These are phyloP conservation scores for Suhomyces bolitotheri DNA, from an alignment of 1,139 yeast species.

Conservation along the genomic window DNA sequence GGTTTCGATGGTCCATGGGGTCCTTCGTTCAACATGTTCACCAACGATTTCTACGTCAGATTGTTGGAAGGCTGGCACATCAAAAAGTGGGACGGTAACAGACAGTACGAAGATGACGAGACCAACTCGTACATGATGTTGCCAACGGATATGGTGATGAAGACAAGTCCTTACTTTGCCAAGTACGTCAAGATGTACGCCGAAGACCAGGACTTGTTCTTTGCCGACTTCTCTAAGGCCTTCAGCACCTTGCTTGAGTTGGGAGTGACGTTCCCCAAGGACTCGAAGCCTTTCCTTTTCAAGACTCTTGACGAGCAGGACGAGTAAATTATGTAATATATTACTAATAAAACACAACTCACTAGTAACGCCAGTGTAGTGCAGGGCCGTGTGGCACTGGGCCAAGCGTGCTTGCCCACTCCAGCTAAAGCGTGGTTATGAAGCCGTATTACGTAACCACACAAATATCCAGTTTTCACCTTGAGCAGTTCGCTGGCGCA, in stretches of 20 bases:
- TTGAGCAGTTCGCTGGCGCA: too few relatives aligned
- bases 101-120: conserved; percentile 74
- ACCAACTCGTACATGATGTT: conserved; percentile 85
- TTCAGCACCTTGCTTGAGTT: conserved; percentile 70
- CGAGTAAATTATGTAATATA: neutral
- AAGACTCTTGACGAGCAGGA: conserved; percentile 71
- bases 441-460: too few relatives aligned
- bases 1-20: conserved; percentile 98
- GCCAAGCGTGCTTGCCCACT: too few relatives aligned
- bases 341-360: neutral
- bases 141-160: conserved; percentile 78
- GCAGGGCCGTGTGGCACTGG: too few relatives aligned
- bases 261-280: conserved; percentile 64
- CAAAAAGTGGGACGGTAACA: conserved; percentile 72
- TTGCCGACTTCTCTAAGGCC: conserved; percentile 69
- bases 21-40: conserved; percentile 79
- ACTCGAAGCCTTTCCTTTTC: conserved; percentile 50
- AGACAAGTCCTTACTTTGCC: conserved; percentile 63
- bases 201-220: conserved; percentile 64
- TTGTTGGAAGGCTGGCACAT: conserved; percentile 77
- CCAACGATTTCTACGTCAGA: conserved; percentile 77
- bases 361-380: too few relatives aligned
- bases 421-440: too few relatives aligned
- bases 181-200: conserved; percentile 74
- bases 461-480: too few relatives aligned